Conservation (phyloP, 1,284 basidiomycete species). For the Veloboletus limbatus region DNA sequence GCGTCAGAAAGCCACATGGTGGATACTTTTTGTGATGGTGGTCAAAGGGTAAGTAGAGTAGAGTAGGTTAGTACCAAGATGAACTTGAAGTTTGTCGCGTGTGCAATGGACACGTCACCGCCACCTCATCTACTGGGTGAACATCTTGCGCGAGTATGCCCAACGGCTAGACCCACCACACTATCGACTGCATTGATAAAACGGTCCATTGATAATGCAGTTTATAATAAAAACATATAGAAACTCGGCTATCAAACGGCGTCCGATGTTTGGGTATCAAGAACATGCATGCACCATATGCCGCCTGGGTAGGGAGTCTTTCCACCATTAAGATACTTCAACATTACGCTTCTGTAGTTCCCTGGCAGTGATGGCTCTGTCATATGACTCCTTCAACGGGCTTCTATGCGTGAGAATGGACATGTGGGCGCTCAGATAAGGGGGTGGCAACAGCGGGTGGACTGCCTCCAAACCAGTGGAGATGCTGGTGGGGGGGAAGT, state of each 20-base stretch:
- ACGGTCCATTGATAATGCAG: slow-evolving; percentile 17
- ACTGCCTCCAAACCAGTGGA: slow-evolving; percentile 52
- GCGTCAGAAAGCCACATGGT: slow-evolving; percentile 69
- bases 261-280: slow-evolving; percentile 27
- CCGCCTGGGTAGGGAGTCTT: not conserved
- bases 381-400: slow-evolving; percentile 66
- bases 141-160: no score
- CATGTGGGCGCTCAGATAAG: slow-evolving; percentile 66
- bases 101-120: slow-evolving; percentile 27
- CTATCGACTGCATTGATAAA: no score
- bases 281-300: slow-evolving; percentile 8
- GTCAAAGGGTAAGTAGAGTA: slow-evolving; percentile 7
- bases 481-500: slow-evolving; percentile 57
- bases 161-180: no score
- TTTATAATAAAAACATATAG: slow-evolving; percentile 29
- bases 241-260: slow-evolving; percentile 9
- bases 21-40: slow-evolving; percentile 8
- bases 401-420: slow-evolving; percentile 60
- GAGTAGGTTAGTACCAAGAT: no score
- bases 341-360: slow-evolving; percentile 26
- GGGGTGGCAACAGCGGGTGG: slow-evolving; percentile 66
- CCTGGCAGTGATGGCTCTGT: slow-evolving; percentile 62
- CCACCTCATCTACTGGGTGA: slow-evolving; percentile 18
- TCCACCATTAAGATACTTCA: slow-evolving; percentile 2
- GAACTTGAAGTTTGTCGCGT: slow-evolving; percentile 11